phyloP scores from a whole-genome alignment of 306 rosid genomes.

The Styphnolobium japonicum region DNA sequence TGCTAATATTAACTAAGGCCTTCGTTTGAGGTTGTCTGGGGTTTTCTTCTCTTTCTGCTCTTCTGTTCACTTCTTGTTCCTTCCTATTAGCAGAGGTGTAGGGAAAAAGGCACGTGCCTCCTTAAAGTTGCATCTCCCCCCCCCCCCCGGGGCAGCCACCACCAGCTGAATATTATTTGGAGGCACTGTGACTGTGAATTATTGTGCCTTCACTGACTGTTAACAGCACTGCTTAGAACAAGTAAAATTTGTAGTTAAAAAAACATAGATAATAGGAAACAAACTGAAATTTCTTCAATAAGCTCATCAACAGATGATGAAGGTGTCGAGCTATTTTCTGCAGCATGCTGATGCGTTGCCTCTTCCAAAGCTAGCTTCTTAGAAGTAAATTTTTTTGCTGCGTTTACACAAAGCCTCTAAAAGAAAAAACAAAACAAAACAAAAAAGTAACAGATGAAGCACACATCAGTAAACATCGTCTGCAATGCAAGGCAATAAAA shows the following conservation, averaged over 20 bases:
- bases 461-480: neutral
- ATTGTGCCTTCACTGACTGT: neutral
- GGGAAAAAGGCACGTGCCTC: neutral
- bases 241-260: constrained; percentile 8
- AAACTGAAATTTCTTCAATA: constrained; percentile 66
- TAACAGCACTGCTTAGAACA: constrained; percentile 7
- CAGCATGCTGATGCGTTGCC: constrained; percentile 37
- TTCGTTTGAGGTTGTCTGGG: neutral
- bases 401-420: constrained; percentile 52
- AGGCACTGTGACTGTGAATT: neutral
- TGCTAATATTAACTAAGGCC: neutral
- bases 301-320: constrained; percentile 71
- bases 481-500: neutral
- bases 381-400: constrained; percentile 36
- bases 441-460: constrained; percentile 18
- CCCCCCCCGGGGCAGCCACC: neutral
- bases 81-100: neutral
- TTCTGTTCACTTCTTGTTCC: neutral
- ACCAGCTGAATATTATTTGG: neutral
- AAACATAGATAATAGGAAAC: constrained; percentile 31
- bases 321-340: constrained; percentile 49
- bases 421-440: neutral
- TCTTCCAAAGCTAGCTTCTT: constrained; percentile 60
- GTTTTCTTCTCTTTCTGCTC: neutral
- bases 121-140: neutral